Evolutionary conservation across 2,329 filamentous ascomycete species (phyloP).

Genomic region (Pezicula neosporulosa): DNA sequence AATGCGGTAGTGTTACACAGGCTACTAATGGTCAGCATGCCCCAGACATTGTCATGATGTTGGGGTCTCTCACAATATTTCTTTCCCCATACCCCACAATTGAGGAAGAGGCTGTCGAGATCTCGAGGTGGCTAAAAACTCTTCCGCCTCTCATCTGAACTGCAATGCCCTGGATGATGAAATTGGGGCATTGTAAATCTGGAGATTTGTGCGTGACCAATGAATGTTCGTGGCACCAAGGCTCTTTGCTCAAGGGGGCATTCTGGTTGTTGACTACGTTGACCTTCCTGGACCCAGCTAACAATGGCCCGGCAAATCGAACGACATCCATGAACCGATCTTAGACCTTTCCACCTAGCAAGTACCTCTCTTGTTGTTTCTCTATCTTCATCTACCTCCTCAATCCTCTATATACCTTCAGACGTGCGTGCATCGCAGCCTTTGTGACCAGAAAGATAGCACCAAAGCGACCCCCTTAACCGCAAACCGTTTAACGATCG

Average conservation of each 20-base stretch:
- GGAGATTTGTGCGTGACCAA: too few species aligned
- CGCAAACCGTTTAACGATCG: too few species aligned
- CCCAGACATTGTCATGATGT: neutral
- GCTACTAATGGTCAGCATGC: neutral
- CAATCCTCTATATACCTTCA: neutral
- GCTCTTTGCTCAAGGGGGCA: neutral
- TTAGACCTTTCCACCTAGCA: neutral
- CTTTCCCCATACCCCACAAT: slow-evolving; percentile 4
- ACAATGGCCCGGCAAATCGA: neutral
- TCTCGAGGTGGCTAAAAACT: neutral
- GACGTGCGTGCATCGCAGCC: neutral
- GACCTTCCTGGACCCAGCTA: neutral
- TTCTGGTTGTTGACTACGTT: neutral
- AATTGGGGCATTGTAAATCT: neutral
- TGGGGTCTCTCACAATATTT: neutral
- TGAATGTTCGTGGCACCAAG: neutral
- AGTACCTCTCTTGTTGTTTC: neutral
- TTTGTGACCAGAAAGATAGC: neutral
- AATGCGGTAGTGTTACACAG: neutral
- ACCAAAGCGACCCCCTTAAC: too few species aligned
- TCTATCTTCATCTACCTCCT: neutral
- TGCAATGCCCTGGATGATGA: neutral
- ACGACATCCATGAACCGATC: neutral
- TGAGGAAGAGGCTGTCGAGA: neutral
- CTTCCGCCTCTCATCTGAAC: neutral